phyloP scores from a whole-genome alignment of 2,329 filamentous ascomycete species.

The Xylariaceae sp. region DNA sequence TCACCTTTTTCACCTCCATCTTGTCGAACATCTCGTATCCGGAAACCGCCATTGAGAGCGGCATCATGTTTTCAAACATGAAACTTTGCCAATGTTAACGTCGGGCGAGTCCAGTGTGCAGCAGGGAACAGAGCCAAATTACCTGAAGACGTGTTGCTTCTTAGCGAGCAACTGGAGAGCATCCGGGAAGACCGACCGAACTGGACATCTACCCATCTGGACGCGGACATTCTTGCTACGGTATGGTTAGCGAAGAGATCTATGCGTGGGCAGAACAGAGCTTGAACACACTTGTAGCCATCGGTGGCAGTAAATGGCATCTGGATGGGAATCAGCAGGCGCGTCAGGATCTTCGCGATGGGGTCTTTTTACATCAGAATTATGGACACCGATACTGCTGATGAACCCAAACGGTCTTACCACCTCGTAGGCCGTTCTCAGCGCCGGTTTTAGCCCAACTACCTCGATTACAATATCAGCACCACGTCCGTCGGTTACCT shows the following conservation, averaged over 20 bases:
- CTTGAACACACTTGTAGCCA: slow-evolving; percentile 48
- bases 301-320: slow-evolving; percentile 64
- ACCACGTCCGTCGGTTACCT: slow-evolving; percentile 72
- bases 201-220: slow-evolving; percentile 74
- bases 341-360: neutral
- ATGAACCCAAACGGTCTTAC: slow-evolving; percentile 69
- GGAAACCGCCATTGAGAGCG: slow-evolving; percentile 59
- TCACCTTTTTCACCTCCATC: slow-evolving; percentile 70
- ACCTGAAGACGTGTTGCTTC: slow-evolving; percentile 65
- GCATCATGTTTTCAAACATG: slow-evolving; percentile 74
- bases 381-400: slow-evolving; percentile 72
- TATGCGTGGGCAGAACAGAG: neutral
- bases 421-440: slow-evolving; percentile 67
- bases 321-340: slow-evolving; percentile 38
- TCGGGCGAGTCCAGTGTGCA: neutral
- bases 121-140: slow-evolving; percentile 31
- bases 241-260: slow-evolving; percentile 25
- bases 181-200: slow-evolving; percentile 64
- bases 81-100: slow-evolving; percentile 44
- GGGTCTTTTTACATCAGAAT: slow-evolving; percentile 54
- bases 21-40: slow-evolving; percentile 69
- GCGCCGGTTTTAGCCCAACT: slow-evolving; percentile 64
- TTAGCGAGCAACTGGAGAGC: slow-evolving; percentile 61
- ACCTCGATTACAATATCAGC: slow-evolving; percentile 83
- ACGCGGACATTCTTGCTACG: slow-evolving; percentile 65